Conservation (phyloP, 176 grass and related monocot genomes). For the Phoenix roebelenii region DNA sequence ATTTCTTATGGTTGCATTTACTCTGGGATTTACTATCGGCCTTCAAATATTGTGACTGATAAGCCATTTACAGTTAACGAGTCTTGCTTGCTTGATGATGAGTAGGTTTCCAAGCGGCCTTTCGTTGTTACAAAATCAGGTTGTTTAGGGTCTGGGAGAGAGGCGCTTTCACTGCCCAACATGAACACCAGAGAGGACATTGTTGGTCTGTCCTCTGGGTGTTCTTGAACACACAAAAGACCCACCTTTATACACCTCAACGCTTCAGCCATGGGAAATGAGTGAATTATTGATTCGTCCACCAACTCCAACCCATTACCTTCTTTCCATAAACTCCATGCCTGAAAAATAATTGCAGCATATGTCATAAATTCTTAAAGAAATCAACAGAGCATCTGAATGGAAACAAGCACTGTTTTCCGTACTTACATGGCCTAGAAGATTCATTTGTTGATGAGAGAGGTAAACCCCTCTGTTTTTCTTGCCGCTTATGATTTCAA, state of each 20-base stretch:
- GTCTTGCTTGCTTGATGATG: slow-evolving; percentile 7
- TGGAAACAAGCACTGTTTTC: background rate
- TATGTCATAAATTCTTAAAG: background rate
- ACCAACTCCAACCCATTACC: slow-evolving; percentile 32
- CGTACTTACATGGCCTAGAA: slow-evolving; percentile 21
- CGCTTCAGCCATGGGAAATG: slow-evolving; percentile 23
- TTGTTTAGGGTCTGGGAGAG: background rate
- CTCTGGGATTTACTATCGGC: slow-evolving; percentile 12
- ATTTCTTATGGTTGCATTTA: background rate
- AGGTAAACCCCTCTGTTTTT: slow-evolving; percentile 52
- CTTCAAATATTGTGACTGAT: slow-evolving; percentile 12
- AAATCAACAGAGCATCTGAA: too few species aligned
- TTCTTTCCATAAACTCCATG: slow-evolving; percentile 62
- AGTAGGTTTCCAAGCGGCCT: background rate
- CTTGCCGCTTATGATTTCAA: slow-evolving; percentile 61
- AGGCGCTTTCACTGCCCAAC: background rate
- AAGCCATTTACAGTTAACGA: background rate
- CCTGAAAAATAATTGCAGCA: slow-evolving; percentile 18
- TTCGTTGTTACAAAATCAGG: background rate
- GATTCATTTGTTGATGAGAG: slow-evolving; percentile 30
- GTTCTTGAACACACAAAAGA: slow-evolving; percentile 6
- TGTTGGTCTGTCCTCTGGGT: slow-evolving; percentile 3
- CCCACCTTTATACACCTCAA: slow-evolving; percentile 15
- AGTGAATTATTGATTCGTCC: slow-evolving; percentile 40
- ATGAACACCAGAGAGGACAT: slow-evolving; percentile 9